Evolutionary conservation across 1,139 yeast species (phyloP), one percentile per base, ranked within the genome.

Genomic region (Pichia sp.): DNA sequence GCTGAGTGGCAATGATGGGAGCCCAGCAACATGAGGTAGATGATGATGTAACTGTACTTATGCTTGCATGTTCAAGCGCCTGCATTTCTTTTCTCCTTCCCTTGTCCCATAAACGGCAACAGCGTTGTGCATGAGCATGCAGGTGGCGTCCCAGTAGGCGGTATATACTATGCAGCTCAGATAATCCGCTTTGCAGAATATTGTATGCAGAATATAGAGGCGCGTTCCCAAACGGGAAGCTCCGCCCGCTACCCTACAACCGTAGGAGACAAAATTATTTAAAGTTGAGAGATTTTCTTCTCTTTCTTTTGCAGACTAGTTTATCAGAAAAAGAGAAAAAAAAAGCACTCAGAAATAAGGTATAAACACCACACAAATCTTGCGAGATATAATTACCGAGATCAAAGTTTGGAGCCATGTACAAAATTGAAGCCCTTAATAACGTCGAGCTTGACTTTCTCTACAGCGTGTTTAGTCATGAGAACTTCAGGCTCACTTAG

Each of bases 361-460:
- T 16, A 38, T 13, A 38, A 38, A 16, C 8, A 13, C n/a, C 8
- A 8, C 11, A 34, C 38, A 34, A 43, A 30, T 3, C 7, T 43
- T n/a, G 19, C 26, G 26, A 43, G n/a, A 43, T 19, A 43, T 43
- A 43, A n/a, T 13, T 15, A 5, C 8, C 6, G 13, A 3, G 2
- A n/a, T 60, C 67, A 78, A 56, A 78, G 72, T 62, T 77, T 78
- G 6, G 80, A 66, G 10, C 76, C 77, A 51, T 71, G 74, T 41
- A 82, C 87, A 67, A 85, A 85, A 52, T 72, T 69, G 29, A 78
- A 74, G 45, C 92, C 92, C 69, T 83, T 85, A 15, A 71, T 74
- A 55, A 85, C 84, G 54, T 86, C 84, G 52, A 70, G 71, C 54
- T 73, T 70, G 63, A 85, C 75, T 30, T 85, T 85, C 34, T 71